These are phyloP conservation scores for Leccinum huronense DNA, from an alignment of 1,284 basidiomycete genomes.

Conservation along the genomic window DNA sequence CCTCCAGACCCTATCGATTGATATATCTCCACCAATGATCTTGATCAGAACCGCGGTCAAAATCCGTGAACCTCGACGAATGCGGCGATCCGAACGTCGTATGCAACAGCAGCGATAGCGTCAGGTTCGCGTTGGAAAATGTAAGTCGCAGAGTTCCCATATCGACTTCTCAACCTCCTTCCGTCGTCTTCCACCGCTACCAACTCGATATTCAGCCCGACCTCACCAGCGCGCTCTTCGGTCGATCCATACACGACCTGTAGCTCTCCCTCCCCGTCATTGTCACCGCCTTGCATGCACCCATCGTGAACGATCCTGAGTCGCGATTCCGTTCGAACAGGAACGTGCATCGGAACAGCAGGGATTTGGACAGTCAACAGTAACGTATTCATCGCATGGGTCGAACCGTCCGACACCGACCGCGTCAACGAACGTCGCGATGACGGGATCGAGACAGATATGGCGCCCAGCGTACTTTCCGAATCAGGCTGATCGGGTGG, in stretches of 20 bases:
- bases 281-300: conserved; percentile 15
- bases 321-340: conserved; percentile 34
- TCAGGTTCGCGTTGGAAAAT: conserved; percentile 5
- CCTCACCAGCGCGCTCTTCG: conserved; percentile 7
- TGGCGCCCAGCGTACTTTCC: conserved; percentile 27
- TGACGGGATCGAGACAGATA: conserved; percentile 17
- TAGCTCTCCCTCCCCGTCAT: conserved; percentile 22
- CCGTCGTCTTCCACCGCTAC: conserved; percentile 21
- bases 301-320: conserved; percentile 32
- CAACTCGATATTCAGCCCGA: conserved; percentile 18
- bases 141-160: conserved; percentile 1
- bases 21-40: conserved; percentile 19
- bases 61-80: conserved; percentile 39
- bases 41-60: conserved; percentile 30
- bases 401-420: conserved; percentile 28
- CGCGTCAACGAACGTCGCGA: conserved; percentile 24
- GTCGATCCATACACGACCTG: conserved; percentile 23
- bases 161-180: conserved; percentile 13
- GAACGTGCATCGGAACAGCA: conserved; percentile 32
- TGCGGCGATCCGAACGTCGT: conserved; percentile 52
- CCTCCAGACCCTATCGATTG: conserved; percentile 19
- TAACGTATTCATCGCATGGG: conserved; percentile 17
- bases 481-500: conserved; percentile 30
- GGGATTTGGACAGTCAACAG: conserved; percentile 35
- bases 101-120: conserved; percentile 49